phyloP scores from a whole-genome alignment of 441 rosid genomes.

The Euphorbia corollata region DNA sequence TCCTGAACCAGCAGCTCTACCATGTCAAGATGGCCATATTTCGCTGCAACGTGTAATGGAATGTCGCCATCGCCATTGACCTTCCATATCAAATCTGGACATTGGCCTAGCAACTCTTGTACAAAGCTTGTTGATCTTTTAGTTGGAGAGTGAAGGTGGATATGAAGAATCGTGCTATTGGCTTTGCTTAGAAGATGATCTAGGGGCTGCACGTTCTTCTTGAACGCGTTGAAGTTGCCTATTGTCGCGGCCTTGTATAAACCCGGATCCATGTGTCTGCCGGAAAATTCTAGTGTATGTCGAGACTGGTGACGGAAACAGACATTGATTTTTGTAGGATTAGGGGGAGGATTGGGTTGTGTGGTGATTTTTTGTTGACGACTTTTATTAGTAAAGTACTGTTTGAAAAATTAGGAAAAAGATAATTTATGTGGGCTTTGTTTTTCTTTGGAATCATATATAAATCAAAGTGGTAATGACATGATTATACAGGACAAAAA shows the following conservation, averaged over 20 bases:
- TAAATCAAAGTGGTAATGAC: no score
- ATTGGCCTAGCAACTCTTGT: background rate
- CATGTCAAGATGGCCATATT: conserved; percentile 6
- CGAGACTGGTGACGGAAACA: no score
- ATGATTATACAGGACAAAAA: no score
- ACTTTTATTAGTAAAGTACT: no score
- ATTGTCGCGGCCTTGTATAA: conserved; percentile 14
- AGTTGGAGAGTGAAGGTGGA: background rate
- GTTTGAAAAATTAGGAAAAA: no score
- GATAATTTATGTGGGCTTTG: no score
- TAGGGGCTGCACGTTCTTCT: background rate
- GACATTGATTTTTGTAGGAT: no score
- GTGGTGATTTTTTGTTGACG: no score
- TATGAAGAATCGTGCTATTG: conserved; percentile 14
- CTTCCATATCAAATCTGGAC: conserved; percentile 3
- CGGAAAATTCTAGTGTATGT: no score
- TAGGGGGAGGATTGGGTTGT: no score
- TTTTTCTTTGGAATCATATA: no score
- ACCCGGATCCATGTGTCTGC: background rate
- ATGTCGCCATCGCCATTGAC: conserved; percentile 12
- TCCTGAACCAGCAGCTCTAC: background rate
- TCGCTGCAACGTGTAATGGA: conserved; percentile 21
- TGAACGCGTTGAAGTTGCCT: conserved; percentile 2
- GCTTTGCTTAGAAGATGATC: background rate
- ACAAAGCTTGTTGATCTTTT: conserved; percentile 4